A percentile compares a stretch with the other conserved stretches of the same genome.
phyloP scores from a whole-genome alignment of 1,284 basidiomycete genomes.

The Papiliotrema flavescens region DNA sequence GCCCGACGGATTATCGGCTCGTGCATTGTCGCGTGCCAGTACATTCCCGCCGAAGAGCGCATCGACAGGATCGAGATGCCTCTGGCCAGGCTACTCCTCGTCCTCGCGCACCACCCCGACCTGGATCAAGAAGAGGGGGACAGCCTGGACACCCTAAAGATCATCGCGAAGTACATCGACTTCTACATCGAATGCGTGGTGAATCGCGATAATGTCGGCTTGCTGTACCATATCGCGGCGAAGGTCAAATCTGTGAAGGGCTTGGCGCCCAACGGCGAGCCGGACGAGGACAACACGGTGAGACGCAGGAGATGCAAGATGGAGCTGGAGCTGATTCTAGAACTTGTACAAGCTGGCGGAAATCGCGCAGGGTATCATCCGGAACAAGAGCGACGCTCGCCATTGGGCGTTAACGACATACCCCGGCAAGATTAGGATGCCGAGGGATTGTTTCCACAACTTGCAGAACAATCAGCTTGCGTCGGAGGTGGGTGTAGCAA shows the following conservation, averaged over 20 bases:
- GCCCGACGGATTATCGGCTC: conserved; percentile 21
- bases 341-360: conserved; percentile 87
- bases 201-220: conserved; percentile 70
- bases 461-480: conserved; percentile 26
- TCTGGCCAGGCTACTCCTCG: conserved; percentile 78
- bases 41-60: conserved; percentile 47
- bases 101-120: conserved; percentile 93
- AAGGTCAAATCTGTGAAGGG: conserved; percentile 60
- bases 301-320: neutral
- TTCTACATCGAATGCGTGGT: conserved; percentile 79
- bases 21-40: conserved; percentile 9
- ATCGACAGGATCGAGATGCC: conserved; percentile 72
- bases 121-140: conserved; percentile 56
- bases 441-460: conserved; percentile 68
- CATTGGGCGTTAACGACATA: conserved; percentile 76
- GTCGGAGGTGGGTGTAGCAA: conserved; percentile 11
- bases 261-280: conserved; percentile 6
- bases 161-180: conserved; percentile 69
- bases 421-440: conserved; percentile 75
- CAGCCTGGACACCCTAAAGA: conserved; percentile 4
- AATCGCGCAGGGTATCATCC: conserved; percentile 81
- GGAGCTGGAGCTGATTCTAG: conserved; percentile 50
- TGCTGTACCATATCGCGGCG: conserved; percentile 76
- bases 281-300: conserved; percentile 11
- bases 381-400: conserved; percentile 60